phyloP scores from a whole-genome alignment of 2,329 filamentous ascomycete species.

The Hymenoscyphus fructigenus region DNA sequence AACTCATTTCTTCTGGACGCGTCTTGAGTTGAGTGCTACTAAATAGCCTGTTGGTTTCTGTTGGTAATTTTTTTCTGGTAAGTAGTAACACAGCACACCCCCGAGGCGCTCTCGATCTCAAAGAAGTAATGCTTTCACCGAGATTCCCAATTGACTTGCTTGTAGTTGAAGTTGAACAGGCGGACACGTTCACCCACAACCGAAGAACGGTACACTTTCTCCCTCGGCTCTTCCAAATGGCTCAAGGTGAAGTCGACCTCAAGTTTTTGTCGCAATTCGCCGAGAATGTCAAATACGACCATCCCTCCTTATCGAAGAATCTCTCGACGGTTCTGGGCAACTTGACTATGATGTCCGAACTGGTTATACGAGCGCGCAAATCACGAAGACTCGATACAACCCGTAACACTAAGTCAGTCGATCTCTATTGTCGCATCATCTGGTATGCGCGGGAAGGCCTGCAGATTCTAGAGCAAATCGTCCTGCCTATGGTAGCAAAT shows the following conservation, averaged over 20 bases:
- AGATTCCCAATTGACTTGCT: background rate
- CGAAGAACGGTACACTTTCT: background rate
- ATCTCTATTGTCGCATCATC: conserved; percentile 87
- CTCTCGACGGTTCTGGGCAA: conserved; percentile 90
- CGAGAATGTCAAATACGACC: conserved; percentile 72
- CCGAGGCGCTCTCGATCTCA: too few species aligned
- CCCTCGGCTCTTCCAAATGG: conserved; percentile 58
- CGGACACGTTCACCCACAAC: background rate
- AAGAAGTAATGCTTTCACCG: background rate
- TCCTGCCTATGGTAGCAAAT: conserved; percentile 78
- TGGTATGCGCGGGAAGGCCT: conserved; percentile 94
- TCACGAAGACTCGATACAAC: conserved; percentile 78
- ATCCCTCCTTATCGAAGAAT: conserved; percentile 75
- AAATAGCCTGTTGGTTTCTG: background rate
- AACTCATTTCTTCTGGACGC: background rate
- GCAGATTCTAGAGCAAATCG: conserved; percentile 81
- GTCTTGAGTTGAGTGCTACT: background rate
- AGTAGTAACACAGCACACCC: background rate
- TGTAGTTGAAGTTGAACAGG: background rate
- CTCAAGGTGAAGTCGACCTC: conserved; percentile 94
- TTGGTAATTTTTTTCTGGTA: background rate
- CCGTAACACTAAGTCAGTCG: conserved; percentile 74
- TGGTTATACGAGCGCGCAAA: conserved; percentile 79
- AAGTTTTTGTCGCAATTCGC: conserved; percentile 93
- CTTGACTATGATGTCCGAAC: conserved; percentile 81